Evolutionary conservation across 495 filamentous ascomycete genomes (phyloP).

Genomic region (Cercophora newfieldiana): DNA sequence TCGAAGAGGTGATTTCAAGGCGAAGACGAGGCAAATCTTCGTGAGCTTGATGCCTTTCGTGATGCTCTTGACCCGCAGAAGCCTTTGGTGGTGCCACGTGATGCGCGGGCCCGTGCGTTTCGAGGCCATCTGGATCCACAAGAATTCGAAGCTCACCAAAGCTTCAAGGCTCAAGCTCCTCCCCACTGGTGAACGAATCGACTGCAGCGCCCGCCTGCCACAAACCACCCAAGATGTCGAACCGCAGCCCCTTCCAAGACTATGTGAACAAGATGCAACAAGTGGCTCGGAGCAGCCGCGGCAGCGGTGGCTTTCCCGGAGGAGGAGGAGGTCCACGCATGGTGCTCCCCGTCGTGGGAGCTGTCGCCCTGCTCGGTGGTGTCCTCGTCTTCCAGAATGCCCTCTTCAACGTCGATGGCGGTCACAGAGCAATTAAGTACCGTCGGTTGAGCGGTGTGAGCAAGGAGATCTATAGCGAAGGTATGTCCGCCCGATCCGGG

Average conservation of each 20-base stretch:
- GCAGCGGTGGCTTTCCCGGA: constrained; percentile 41
- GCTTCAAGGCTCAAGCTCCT: background rate
- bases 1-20: too few relatives aligned
- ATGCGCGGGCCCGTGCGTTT: background rate
- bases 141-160: background rate
- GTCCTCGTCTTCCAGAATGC: constrained; percentile 71
- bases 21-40: too few relatives aligned
- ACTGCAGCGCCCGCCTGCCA: background rate
- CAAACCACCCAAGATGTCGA: constrained; percentile 43
- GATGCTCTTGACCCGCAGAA: background rate
- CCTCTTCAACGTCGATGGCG: constrained; percentile 99
- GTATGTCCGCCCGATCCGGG: constrained; percentile 47
- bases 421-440: constrained; percentile 99
- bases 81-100: background rate
- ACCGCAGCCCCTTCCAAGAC: constrained; percentile 48
- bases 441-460: constrained; percentile 88
- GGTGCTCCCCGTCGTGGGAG: constrained; percentile 36
- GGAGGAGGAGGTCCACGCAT: constrained; percentile 30
- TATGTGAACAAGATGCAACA: constrained; percentile 38
- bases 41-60: background rate
- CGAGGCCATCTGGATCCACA: background rate
- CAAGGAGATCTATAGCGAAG: constrained; percentile 96
- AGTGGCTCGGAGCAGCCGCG: constrained; percentile 25
- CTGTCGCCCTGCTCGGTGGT: constrained; percentile 64
- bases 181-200: background rate